Conservation (phyloP, 352 stramenopile species). For the Globisporangium acanthophoron region DNA sequence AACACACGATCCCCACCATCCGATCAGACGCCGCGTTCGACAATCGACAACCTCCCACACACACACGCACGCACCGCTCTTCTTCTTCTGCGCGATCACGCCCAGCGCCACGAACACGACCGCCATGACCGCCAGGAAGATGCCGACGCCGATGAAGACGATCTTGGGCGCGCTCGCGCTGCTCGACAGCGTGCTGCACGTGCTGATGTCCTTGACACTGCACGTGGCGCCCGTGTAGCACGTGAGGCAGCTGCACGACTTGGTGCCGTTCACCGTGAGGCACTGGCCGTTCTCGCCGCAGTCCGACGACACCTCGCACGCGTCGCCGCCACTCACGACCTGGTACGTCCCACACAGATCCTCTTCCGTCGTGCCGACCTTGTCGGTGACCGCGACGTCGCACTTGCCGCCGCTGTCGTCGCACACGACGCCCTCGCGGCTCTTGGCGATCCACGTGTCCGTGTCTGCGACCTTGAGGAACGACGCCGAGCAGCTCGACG, state of each 20-base stretch:
- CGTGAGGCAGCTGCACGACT: constrained; percentile 61
- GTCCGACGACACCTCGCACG: constrained; percentile 55
- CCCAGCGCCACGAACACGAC: constrained; percentile 70
- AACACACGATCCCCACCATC: constrained; percentile 2
- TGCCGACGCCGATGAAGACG: constrained; percentile 69
- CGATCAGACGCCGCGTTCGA: not conserved
- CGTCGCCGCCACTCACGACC: constrained; percentile 54
- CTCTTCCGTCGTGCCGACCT: constrained; percentile 65
- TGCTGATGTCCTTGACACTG: constrained; percentile 67
- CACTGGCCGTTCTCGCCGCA: constrained; percentile 78
- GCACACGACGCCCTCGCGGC: constrained; percentile 68
- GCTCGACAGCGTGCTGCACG: constrained; percentile 59
- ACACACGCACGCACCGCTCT: constrained; percentile 36
- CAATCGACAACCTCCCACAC: not conserved
- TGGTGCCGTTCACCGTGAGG: constrained; percentile 49
- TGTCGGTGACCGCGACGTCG: constrained; percentile 45
- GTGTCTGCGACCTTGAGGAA: constrained; percentile 48
- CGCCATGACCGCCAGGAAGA: constrained; percentile 68
- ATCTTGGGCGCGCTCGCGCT: constrained; percentile 52
- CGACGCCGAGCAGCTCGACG: constrained; percentile 45
- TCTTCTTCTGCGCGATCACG: constrained; percentile 67
- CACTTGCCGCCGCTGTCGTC: constrained; percentile 54
- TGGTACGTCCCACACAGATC: constrained; percentile 70
- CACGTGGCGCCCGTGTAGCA: constrained; percentile 78
- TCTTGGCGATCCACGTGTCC: constrained; percentile 71